phyloP scores from a whole-genome alignment of 495 filamentous ascomycete genomes.

The Daldinia grandis region DNA sequence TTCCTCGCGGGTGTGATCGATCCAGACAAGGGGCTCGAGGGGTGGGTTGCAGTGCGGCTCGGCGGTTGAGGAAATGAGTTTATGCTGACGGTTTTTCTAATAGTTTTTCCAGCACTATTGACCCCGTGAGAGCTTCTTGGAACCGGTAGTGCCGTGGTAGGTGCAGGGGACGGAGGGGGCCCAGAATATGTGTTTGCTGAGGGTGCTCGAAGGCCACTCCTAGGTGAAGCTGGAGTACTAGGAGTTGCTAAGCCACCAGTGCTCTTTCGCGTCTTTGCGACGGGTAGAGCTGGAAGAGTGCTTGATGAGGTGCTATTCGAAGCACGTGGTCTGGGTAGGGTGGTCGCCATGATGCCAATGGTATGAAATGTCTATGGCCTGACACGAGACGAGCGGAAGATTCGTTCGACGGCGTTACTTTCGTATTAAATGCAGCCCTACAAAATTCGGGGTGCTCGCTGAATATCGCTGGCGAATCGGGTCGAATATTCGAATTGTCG shows the following conservation, averaged over 20 bases:
- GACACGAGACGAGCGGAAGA: slow-evolving; percentile 11
- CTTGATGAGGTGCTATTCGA: slow-evolving; percentile 69
- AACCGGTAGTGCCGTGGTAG: slow-evolving; percentile 58
- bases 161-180: slow-evolving; percentile 57
- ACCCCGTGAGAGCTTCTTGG: slow-evolving; percentile 59
- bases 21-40: slow-evolving; percentile 67
- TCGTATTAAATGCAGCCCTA: slow-evolving; percentile 17
- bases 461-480: slow-evolving; percentile 24
- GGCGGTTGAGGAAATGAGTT: slow-evolving; percentile 93
- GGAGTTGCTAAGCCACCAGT: slow-evolving; percentile 57
- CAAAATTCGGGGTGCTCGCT: slow-evolving; percentile 4
- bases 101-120: slow-evolving; percentile 66
- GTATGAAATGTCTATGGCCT: slow-evolving; percentile 23
- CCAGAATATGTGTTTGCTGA: slow-evolving; percentile 56
- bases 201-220: slow-evolving; percentile 68
- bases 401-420: slow-evolving; percentile 11
- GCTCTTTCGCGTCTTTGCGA: slow-evolving; percentile 75
- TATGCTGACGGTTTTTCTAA: slow-evolving; percentile 88
- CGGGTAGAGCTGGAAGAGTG: slow-evolving; percentile 73
- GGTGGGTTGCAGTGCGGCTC: slow-evolving; percentile 63
- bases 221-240: slow-evolving; percentile 59
- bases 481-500: slow-evolving; percentile 12
- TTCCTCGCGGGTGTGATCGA: slow-evolving; percentile 53
- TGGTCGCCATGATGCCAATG: slow-evolving; percentile 61
- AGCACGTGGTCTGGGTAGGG: slow-evolving; percentile 71